These are phyloP conservation scores for Cyclotella atomus DNA, from an alignment of 108 stramenopile species.

Conservation along the genomic window DNA sequence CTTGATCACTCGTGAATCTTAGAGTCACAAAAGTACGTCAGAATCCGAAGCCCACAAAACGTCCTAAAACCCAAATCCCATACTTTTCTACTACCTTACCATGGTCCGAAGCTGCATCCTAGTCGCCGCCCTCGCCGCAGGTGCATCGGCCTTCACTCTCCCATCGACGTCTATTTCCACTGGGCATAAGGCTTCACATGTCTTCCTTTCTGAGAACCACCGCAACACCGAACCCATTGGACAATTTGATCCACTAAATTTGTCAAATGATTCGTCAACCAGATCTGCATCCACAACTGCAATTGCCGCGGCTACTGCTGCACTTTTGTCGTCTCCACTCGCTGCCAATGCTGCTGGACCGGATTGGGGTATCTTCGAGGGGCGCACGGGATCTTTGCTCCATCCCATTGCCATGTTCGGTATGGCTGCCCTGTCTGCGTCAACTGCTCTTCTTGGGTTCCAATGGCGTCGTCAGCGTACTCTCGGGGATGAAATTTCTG, in stretches of 20 bases:
- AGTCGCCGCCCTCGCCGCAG: slow-evolving; percentile 15
- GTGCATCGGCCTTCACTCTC: slow-evolving; percentile 23
- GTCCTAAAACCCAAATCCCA: too few species aligned
- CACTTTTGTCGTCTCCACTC: slow-evolving; percentile 23
- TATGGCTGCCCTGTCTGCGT: slow-evolving; percentile 69
- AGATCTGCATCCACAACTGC: background rate
- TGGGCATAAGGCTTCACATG: background rate
- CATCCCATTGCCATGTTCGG: slow-evolving; percentile 90
- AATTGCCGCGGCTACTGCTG: slow-evolving; percentile 21
- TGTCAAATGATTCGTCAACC: slow-evolving; percentile 11
- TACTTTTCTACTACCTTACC: too few species aligned
- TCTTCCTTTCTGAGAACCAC: slow-evolving; percentile 1
- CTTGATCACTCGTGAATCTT: too few species aligned
- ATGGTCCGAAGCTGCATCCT: slow-evolving; percentile 15
- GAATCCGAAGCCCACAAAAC: too few species aligned
- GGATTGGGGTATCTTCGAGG: slow-evolving; percentile 79
- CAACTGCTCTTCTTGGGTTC: slow-evolving; percentile 89
- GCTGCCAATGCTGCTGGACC: slow-evolving; percentile 54
- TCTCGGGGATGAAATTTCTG: slow-evolving; percentile 84
- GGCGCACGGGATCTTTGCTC: slow-evolving; percentile 77
- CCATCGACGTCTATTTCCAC: background rate
- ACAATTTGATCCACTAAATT: slow-evolving; percentile 24
- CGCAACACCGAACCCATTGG: slow-evolving; percentile 9
- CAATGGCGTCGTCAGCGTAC: slow-evolving; percentile 94
- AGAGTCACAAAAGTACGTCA: too few species aligned